These are phyloP conservation scores for Diversispora eburnea DNA, from an alignment of 192 early-diverging fungal species.

Conservation along the genomic window DNA sequence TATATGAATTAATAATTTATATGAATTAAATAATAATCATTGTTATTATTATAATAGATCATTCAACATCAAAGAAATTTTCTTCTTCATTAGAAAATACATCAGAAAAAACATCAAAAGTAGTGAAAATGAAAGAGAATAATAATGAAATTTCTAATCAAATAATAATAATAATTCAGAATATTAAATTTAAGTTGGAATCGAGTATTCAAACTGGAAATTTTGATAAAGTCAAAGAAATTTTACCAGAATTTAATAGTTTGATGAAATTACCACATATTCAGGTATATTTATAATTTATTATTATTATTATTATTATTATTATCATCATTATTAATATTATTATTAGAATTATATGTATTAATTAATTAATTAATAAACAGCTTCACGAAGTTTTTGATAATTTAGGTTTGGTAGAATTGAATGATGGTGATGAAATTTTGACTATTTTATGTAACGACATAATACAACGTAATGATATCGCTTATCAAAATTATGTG, in stretches of 20 bases:
- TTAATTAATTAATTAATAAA: background rate
- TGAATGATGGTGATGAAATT: background rate
- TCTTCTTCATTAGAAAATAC: too few relatives aligned
- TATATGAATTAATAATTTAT: too few relatives aligned
- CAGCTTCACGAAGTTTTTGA: background rate
- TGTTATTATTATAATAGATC: too few relatives aligned
- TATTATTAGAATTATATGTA: background rate
- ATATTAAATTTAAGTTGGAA: too few relatives aligned
- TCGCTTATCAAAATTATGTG: conserved; percentile 19
- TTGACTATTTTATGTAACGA: conserved; percentile 2
- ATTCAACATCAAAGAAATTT: too few relatives aligned
- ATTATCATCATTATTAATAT: background rate
- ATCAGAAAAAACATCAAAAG: too few relatives aligned
- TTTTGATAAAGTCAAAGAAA: background rate
- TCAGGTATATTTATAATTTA: background rate
- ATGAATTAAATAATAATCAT: too few relatives aligned
- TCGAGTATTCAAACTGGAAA: too few relatives aligned
- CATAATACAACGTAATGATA: conserved; percentile 1
- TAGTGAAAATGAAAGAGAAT: too few relatives aligned
- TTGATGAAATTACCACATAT: background rate
- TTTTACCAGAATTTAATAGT: background rate
- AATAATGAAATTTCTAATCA: too few relatives aligned
- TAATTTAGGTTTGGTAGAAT: background rate
- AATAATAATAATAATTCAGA: too few relatives aligned
- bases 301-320: background rate